Evolutionary conservation across 2,329 filamentous ascomycete species (phyloP).

Genomic region (Paecilomyces sp.): DNA sequence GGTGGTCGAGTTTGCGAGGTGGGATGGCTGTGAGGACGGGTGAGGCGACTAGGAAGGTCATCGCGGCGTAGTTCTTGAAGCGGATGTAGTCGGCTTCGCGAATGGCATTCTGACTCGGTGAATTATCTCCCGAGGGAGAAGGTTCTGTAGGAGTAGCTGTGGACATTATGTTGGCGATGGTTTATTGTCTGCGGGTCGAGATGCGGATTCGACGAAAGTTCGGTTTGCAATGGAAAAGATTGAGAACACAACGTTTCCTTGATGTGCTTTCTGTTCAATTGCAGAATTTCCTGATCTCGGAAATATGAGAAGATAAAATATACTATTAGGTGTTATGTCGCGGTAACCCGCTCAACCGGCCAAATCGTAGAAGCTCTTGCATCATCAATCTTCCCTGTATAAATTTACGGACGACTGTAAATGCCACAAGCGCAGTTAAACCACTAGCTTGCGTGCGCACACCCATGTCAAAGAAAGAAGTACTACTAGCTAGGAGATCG

Average conservation of each 20-base stretch:
- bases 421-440: not conserved
- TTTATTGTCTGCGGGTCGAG: not conserved
- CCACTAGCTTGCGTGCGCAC: not conserved
- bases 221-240: not conserved
- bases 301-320: not conserved
- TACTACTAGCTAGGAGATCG: not conserved
- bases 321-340: not conserved
- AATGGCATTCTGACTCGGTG: constrained; percentile 4
- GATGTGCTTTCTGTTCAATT: not conserved
- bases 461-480: not conserved
- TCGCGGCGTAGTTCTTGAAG: constrained; percentile 35
- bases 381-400: not conserved
- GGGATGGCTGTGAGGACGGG: constrained; percentile 19
- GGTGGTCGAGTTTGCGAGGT: constrained; percentile 31
- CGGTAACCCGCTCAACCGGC: not conserved
- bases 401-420: not conserved
- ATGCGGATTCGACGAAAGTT: not conserved
- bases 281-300: not conserved
- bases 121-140: constrained; percentile 1
- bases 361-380: not conserved
- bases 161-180: not conserved
- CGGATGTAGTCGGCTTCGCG: constrained; percentile 30
- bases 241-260: not conserved
- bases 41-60: constrained; percentile 27
- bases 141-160: constrained; percentile 4